These are phyloP conservation scores for Hansenula lynferdii DNA, from an alignment of 1,139 yeast species.

Conservation along the genomic window DNA sequence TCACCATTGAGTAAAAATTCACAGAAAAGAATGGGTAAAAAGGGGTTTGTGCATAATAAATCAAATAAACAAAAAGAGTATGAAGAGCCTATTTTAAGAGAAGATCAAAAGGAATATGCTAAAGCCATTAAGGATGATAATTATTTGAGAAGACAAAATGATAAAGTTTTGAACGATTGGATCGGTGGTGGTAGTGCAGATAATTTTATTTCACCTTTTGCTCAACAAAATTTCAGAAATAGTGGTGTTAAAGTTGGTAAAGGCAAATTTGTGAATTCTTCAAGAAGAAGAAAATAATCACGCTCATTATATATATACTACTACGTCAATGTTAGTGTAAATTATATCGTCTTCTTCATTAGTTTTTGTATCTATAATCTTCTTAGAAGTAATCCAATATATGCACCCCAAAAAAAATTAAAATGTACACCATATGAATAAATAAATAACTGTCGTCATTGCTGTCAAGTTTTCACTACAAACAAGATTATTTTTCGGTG, in stretches of 20 bases:
- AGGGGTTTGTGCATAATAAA: slow-evolving; percentile 66
- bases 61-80: slow-evolving; percentile 52
- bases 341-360: no score
- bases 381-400: no score
- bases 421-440: not conserved
- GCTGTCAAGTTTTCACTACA: not conserved
- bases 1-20: slow-evolving; percentile 69
- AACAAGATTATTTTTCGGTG: slow-evolving; percentile 14
- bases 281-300: slow-evolving; percentile 34
- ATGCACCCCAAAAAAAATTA: no score
- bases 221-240: slow-evolving; percentile 56
- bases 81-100: slow-evolving; percentile 62
- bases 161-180: slow-evolving; percentile 81
- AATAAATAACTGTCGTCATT: not conserved
- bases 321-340: no score
- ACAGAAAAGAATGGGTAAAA: slow-evolving; percentile 59
- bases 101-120: slow-evolving; percentile 91
- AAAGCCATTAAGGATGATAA: slow-evolving; percentile 83
- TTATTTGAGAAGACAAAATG: slow-evolving; percentile 85
- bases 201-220: slow-evolving; percentile 86
- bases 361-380: no score
- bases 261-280: slow-evolving; percentile 75
- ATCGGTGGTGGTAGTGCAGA: slow-evolving; percentile 95
- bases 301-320: no score
- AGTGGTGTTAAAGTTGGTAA: slow-evolving; percentile 77